Evolutionary conservation across 2,329 filamentous ascomycete genomes (phyloP), one percentile per base, ranked within the genome.

Genomic region (Knufia fluminis): DNA sequence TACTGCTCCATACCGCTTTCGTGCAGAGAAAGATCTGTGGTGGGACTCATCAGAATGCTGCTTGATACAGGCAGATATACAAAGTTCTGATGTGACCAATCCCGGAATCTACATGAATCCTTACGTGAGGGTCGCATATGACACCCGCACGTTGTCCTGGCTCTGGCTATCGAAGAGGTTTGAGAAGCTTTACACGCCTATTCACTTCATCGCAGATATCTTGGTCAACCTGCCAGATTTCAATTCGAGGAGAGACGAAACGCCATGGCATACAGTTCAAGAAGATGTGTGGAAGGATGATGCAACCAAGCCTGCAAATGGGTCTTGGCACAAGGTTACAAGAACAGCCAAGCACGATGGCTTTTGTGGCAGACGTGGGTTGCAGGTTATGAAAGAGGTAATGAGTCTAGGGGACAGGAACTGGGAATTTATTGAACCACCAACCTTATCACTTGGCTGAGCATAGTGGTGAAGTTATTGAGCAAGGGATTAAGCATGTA

Each of bases 51-150:
- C 78, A 22, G 80, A 84, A 62, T 83, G 80, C 62, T 83, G 80
- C 56, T 69, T 83, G 1, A 70, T 74, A 44, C 69, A 73, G 54
- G 71, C 71, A n/a, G 71, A 74, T 54, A 68, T 74, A 19, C 68
- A 71, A 55, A 64, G 63, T 17, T 56, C 62, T 9, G 61, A 64
- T 10, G 62, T 64, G 24, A 57, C 59, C 3, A 71, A 77, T 33
- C 74, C 75, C 0, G 80, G 78, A 1, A 80, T 86, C 46, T 88
- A 79, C 60, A 78, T 88, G 71, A 89, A 89, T 60, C 85, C 85
- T 0, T 88, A 78, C 59, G 76, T 89, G 38, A 78, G 85, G 16
- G 82, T 86, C 3, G 80, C 84, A 1, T 88, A 89, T 62, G 74
- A 77, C 41, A 65, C 70, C 24, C 61, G 61, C 3, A 78, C 79